Conservation (phyloP, 495 filamentous ascomycete genomes). For the Aspergillus haitiensis region DNA sequence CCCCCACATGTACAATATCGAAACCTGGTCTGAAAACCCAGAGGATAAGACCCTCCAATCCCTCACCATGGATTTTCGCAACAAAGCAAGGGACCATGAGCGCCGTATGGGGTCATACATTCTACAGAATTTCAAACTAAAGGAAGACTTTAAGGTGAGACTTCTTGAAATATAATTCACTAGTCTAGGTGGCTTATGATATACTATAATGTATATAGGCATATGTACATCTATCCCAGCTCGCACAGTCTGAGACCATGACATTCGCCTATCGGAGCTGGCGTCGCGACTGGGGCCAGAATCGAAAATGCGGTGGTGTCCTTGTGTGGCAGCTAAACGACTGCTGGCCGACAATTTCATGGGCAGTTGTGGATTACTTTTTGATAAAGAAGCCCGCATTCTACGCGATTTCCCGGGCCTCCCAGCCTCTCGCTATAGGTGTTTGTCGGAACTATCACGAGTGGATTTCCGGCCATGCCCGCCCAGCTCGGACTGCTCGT, state of each 20-base stretch:
- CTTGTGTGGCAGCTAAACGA: slow-evolving; percentile 19
- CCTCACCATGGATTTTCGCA: slow-evolving; percentile 16
- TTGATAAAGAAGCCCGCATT: slow-evolving; percentile 16
- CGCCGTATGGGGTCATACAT: slow-evolving; percentile 14
- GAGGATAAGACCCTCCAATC: slow-evolving; percentile 9
- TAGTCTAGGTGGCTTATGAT: not conserved
- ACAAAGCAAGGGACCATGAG: slow-evolving; percentile 15
- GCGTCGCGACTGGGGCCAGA: slow-evolving; percentile 11
- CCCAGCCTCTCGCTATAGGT: slow-evolving; percentile 1
- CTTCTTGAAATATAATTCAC: not conserved
- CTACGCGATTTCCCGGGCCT: slow-evolving; percentile 12
- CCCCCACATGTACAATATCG: slow-evolving; percentile 10
- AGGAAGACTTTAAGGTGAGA: not conserved
- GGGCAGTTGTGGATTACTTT: slow-evolving; percentile 14
- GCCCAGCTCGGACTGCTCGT: not conserved
- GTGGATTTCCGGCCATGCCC: slow-evolving; percentile 14
- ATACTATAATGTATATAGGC: not conserved
- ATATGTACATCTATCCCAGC: slow-evolving; percentile 12
- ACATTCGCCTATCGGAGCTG: slow-evolving; percentile 9
- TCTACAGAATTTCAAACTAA: slow-evolving; percentile 11
- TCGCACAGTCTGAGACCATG: slow-evolving; percentile 17
- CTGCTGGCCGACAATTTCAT: slow-evolving; percentile 20
- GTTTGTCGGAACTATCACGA: slow-evolving; percentile 1
- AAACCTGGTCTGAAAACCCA: not conserved
- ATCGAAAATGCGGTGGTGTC: slow-evolving; percentile 9